These are phyloP conservation scores for Wickerhamiella nectarea DNA, from an alignment of 805 yeast species.

Conservation along the genomic window DNA sequence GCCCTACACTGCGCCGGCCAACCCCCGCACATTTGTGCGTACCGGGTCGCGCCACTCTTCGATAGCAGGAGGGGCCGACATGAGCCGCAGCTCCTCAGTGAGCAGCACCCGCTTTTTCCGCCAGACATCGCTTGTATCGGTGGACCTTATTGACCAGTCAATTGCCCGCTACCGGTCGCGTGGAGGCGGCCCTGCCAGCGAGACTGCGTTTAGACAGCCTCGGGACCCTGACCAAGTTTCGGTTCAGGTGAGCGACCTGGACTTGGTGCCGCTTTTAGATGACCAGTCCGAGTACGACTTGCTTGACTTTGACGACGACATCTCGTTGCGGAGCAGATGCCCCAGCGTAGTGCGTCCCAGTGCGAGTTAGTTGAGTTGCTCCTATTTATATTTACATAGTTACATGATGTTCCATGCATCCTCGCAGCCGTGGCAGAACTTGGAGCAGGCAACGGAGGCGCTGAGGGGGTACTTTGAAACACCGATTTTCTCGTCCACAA, in stretches of 20 bases:
- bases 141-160: constrained; percentile 17
- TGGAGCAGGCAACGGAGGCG: constrained; percentile 96
- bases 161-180: constrained; percentile 7
- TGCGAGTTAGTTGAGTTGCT: background rate
- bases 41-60: constrained; percentile 8
- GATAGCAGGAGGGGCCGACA: constrained; percentile 2
- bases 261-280: constrained; percentile 2
- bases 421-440: constrained; percentile 97
- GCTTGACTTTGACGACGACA: constrained; percentile 5
- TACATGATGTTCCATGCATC: constrained; percentile 84
- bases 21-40: constrained; percentile 8
- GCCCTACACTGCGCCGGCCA: background rate
- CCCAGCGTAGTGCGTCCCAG: constrained; percentile 5
- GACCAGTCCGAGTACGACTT: constrained; percentile 6
- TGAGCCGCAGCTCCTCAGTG: constrained; percentile 9
- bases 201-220: background rate
- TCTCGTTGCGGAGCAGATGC: constrained; percentile 6
- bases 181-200: constrained; percentile 2
- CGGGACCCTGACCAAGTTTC: background rate
- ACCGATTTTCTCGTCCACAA: constrained; percentile 90
- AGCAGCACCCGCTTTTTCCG: constrained; percentile 17
- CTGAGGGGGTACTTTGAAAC: constrained; percentile 89
- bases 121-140: constrained; percentile 19
- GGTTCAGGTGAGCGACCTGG: background rate
- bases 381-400: constrained; percentile 1